Percentiles rank a stretch among this genome's conserved stretches.
These are phyloP conservation scores for Xerocomus amazonicus DNA, from an alignment of 1,284 basidiomycete species.

Conservation along the genomic window DNA sequence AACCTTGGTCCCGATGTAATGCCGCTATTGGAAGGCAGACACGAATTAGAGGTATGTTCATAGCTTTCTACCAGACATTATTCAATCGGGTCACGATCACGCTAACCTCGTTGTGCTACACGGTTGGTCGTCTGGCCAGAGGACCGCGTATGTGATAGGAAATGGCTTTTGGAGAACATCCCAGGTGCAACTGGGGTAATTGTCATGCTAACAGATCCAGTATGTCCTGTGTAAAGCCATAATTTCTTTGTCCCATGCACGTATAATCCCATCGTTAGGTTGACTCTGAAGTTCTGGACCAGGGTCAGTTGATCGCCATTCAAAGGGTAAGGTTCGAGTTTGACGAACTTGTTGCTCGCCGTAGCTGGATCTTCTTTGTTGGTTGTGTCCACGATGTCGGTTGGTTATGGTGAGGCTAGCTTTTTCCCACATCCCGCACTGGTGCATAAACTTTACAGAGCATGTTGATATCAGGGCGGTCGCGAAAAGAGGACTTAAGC, in stretches of 20 bases:
- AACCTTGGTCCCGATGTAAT: constrained; percentile 71
- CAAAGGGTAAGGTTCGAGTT: not conserved
- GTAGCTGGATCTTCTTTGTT: constrained; percentile 65
- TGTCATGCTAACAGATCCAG: constrained; percentile 72
- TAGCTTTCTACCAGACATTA: not conserved
- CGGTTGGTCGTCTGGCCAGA: constrained; percentile 72
- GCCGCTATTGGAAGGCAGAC: constrained; percentile 49
- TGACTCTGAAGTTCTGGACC: constrained; percentile 68
- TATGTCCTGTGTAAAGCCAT: constrained; percentile 21
- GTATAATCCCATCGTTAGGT: constrained; percentile 42
- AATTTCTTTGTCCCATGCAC: not conserved
- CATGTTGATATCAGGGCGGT: constrained; percentile 72
- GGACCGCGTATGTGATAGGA: constrained; percentile 58
- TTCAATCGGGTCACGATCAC: not conserved
- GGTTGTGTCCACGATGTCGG: constrained; percentile 87
- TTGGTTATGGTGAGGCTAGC: constrained; percentile 69
- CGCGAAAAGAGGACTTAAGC: constrained; percentile 62
- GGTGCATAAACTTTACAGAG: constrained; percentile 45
- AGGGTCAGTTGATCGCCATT: constrained; percentile 40
- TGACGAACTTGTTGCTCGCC: not conserved
- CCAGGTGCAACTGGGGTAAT: constrained; percentile 63
- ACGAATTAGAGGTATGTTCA: constrained; percentile 55
- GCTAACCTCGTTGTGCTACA: not conserved
- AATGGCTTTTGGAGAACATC: constrained; percentile 80
- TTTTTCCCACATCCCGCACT: not conserved